phyloP scores from a whole-genome alignment of 139 green algal genomes.

The Microglena sp. region DNA sequence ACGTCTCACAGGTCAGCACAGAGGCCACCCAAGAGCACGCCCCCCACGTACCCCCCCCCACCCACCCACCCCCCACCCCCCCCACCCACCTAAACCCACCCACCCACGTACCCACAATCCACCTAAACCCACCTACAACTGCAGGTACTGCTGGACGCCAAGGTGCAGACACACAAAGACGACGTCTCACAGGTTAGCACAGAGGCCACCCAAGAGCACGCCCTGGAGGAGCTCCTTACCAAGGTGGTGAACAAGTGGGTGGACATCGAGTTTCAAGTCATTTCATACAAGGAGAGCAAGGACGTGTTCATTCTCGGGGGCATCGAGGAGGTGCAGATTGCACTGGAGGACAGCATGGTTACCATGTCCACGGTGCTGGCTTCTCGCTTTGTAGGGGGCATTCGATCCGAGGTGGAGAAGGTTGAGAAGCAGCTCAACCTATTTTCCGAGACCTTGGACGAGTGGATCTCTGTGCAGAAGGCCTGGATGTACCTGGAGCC shows the following conservation, averaged over 20 bases:
- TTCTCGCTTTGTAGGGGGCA: slow-evolving; percentile 61
- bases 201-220: slow-evolving; percentile 55
- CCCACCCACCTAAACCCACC: neutral
- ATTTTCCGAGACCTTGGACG: slow-evolving; percentile 59
- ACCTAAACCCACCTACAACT: neutral
- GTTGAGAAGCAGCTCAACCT: slow-evolving; percentile 56
- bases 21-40: slow-evolving; percentile 15
- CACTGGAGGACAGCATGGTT: slow-evolving; percentile 75
- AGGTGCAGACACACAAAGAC: slow-evolving; percentile 50
- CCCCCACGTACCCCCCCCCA: too few relatives aligned
- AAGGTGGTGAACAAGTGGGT: slow-evolving; percentile 65
- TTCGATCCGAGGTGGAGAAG: slow-evolving; percentile 67
- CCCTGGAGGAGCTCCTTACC: slow-evolving; percentile 66
- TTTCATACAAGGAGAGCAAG: slow-evolving; percentile 79
- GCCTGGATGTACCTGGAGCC: slow-evolving; percentile 83
- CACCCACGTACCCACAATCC: neutral
- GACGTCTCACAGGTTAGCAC: slow-evolving; percentile 41
- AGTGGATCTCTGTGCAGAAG: slow-evolving; percentile 67
- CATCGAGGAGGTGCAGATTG: slow-evolving; percentile 66
- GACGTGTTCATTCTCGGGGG: slow-evolving; percentile 72
- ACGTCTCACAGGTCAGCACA: slow-evolving; percentile 41
- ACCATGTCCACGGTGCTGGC: slow-evolving; percentile 77
- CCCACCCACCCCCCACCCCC: slow-evolving; percentile 44
- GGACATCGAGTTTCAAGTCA: slow-evolving; percentile 60
- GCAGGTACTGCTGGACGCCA: slow-evolving; percentile 26